phyloP scores from a whole-genome alignment of 2,329 filamentous ascomycete species.

The Neofusicoccum ribis region DNA sequence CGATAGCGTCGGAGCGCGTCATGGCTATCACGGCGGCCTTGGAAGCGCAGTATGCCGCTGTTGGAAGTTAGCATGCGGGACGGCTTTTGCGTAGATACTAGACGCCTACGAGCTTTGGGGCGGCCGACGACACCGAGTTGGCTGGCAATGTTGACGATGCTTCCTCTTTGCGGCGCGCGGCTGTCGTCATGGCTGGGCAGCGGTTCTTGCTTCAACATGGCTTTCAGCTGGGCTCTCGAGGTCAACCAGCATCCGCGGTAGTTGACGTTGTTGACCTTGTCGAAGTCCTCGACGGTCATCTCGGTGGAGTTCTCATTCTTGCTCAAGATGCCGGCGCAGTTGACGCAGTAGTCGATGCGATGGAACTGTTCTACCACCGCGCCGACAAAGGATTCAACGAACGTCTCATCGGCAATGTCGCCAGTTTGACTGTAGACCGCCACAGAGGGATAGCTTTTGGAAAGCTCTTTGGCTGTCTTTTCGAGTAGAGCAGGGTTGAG shows the following conservation, averaged over 20 bases:
- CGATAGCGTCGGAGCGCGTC: conserved; percentile 58
- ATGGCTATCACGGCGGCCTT: conserved; percentile 61
- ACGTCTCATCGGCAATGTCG: conserved; percentile 51
- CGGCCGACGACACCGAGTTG: conserved; percentile 49
- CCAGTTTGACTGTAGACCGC: conserved; percentile 41
- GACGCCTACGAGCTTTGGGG: conserved; percentile 35
- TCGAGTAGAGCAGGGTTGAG: conserved; percentile 46
- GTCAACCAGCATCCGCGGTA: conserved; percentile 61
- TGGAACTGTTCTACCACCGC: conserved; percentile 39
- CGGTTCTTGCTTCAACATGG: conserved; percentile 55
- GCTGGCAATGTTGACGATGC: conserved; percentile 58
- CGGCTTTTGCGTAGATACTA: neutral
- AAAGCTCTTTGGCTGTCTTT: conserved; percentile 38
- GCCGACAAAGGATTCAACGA: conserved; percentile 42
- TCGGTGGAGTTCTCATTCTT: conserved; percentile 47
- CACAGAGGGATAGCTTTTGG: conserved; percentile 34
- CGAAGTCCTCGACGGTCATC: conserved; percentile 51
- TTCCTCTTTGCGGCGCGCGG: conserved; percentile 38
- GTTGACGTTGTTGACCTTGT: conserved; percentile 57
- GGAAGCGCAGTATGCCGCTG: conserved; percentile 58
- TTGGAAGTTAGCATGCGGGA: neutral
- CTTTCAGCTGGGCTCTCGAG: conserved; percentile 52
- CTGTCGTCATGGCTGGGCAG: conserved; percentile 50
- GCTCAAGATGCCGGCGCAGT: conserved; percentile 56
- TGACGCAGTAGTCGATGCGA: conserved; percentile 58